Evolutionary conservation across 495 filamentous ascomycete genomes (phyloP).

Genomic region (Corynascus novoguineensis): DNA sequence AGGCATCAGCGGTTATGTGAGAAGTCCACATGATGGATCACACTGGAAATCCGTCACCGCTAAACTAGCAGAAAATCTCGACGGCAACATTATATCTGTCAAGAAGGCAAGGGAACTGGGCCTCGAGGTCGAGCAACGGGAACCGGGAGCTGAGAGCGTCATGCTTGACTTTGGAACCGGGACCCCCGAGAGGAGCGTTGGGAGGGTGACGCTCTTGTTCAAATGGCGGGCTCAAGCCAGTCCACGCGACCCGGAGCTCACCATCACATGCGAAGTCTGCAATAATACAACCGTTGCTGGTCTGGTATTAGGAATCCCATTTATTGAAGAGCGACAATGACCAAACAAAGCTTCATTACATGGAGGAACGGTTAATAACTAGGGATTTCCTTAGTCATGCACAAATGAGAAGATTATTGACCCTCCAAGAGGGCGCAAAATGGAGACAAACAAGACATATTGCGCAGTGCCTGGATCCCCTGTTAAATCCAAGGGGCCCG

Average conservation of each 20-base stretch:
- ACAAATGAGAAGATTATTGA: too few species aligned
- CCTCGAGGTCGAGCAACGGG: not conserved
- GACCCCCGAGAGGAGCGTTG: not conserved
- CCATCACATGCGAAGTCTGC: not conserved
- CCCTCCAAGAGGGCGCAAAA: too few species aligned
- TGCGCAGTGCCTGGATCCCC: too few species aligned
- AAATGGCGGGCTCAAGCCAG: not conserved
- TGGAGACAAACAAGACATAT: too few species aligned
- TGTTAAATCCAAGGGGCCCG: too few species aligned
- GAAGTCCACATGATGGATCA: not conserved
- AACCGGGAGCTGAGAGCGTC: not conserved
- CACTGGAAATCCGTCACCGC: not conserved
- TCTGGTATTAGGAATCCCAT: not conserved
- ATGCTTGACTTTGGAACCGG: constrained; percentile 1
- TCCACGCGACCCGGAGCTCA: not conserved
- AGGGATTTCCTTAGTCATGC: too few species aligned
- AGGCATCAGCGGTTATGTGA: not conserved
- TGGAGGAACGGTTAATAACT: not conserved
- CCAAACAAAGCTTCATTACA: not conserved
- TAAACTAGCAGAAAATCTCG: not conserved
- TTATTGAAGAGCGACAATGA: not conserved
- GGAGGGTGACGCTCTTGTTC: not conserved
- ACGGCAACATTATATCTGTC: not conserved
- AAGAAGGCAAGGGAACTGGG: not conserved
- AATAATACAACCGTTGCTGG: not conserved